Base-by-base conservation (phyloP, 2,329 filamentous ascomycete species). In the Diaporthe sp. region DNA sequence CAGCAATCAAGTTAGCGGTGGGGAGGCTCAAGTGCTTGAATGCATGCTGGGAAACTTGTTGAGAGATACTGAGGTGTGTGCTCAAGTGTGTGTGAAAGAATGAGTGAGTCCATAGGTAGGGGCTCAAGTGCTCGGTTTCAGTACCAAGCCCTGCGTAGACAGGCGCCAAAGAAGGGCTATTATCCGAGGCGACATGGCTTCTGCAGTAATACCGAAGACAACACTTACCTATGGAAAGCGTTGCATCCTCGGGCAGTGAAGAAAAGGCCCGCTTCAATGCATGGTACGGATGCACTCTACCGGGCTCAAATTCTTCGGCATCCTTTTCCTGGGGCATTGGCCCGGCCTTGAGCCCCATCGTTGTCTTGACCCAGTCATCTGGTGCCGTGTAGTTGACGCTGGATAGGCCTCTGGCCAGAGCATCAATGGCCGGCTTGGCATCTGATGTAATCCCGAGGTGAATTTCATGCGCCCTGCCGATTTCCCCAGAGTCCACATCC, bases 241-340 rank as follows among this genome's bases (percentile, higher is more conserved):
- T 84, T 5, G 77, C 77, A 27, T 77, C 79, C 2, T 75, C 73
- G 1, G 84, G 81, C 1, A 87, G n/a, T 12, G 70, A 17, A 22
- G 58, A 37, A 17, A 71, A 71, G 4, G 59, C 56, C 35, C 32
- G 9, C 27, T 71, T 71, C n/a, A 71, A 35, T 12, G 70, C 70
- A 4, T 71, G 70, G 27, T 71, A 71, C 6, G 70, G 70, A 47
- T 71, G 70, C 47, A 71, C 59, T 39, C 37, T 71, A 15, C 56
- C 70, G 19, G 70, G 32, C 44, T 63, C 39, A 47, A 32, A 53
- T 51, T 71, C 55, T 7, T 71, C 56, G 15, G 56, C 55, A 19
- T 63, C 55, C 13, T 50, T 8, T 39, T 71, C 70, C 70, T 61
- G 59, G 1, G 70, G 70, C 70, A 71, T n/a, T 47, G 70, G 56